Conservation (phyloP, 2,329 filamentous ascomycete species). For the Monilinia polystroma region DNA sequence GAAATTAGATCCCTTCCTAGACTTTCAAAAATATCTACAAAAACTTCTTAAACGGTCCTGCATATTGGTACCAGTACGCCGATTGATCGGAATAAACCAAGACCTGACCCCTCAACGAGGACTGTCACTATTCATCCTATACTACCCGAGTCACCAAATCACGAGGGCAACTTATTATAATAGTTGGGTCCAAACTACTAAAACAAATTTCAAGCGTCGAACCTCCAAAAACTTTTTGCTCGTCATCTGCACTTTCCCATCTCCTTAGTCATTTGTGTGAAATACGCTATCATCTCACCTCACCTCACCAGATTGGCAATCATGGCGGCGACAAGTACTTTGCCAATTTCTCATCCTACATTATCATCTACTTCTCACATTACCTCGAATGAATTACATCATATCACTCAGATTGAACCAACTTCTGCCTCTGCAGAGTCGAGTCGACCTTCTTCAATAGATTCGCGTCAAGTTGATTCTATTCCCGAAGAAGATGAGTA, state of each 20-base stretch:
- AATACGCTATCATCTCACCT: background rate
- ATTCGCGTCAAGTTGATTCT: conserved; percentile 48
- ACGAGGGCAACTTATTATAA: background rate
- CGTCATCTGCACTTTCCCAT: conserved; percentile 14
- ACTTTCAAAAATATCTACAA: background rate
- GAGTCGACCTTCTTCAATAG: conserved; percentile 32
- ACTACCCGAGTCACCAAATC: background rate
- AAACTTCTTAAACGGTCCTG: background rate
- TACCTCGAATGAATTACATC: conserved; percentile 16
- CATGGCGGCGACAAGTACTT: conserved; percentile 20
- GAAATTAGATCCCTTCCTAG: background rate
- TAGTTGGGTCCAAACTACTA: background rate
- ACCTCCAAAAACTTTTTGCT: background rate
- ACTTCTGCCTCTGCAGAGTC: conserved; percentile 25
- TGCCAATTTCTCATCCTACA: conserved; percentile 18
- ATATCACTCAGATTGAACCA: conserved; percentile 12
- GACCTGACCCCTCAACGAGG: background rate
- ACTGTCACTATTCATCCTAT: background rate
- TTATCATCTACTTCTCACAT: conserved; percentile 6
- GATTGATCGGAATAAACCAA: background rate
- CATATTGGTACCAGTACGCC: background rate
- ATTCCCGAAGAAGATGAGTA: conserved; percentile 56
- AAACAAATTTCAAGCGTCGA: background rate
- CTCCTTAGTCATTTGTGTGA: background rate
- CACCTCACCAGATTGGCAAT: background rate